Evolutionary conservation across 1,284 basidiomycete genomes (phyloP).

Genomic region (Malassezia brasiliensis): DNA sequence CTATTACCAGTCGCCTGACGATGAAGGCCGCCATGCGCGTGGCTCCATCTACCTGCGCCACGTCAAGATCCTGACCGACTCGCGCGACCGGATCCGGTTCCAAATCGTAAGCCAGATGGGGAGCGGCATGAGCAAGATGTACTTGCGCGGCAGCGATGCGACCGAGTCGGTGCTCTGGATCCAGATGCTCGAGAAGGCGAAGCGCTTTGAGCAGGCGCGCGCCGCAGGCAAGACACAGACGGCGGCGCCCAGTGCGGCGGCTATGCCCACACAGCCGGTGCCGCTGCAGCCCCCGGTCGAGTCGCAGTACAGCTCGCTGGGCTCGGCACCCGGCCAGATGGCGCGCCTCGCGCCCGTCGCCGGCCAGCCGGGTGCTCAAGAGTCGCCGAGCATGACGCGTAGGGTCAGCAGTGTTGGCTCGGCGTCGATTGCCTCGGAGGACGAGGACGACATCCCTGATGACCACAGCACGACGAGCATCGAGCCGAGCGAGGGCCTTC

Average conservation of each 20-base stretch:
- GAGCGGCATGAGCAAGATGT: conserved; percentile 64
- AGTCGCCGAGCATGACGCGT: neutral
- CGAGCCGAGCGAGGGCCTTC: conserved; percentile 54
- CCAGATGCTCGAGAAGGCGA: conserved; percentile 40
- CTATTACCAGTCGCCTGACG: conserved; percentile 78
- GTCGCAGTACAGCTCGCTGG: neutral
- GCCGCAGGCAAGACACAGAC: neutral
- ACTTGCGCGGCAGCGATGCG: conserved; percentile 68
- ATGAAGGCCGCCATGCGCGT: conserved; percentile 74
- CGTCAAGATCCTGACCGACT: conserved; percentile 52
- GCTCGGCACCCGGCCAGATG: neutral
- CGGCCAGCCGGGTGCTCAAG: neutral
- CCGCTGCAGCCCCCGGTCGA: neutral
- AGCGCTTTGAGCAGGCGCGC: conserved; percentile 26
- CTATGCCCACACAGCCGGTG: neutral
- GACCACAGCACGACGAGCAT: conserved; percentile 33
- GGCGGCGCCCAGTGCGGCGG: neutral
- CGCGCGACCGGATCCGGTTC: conserved; percentile 62
- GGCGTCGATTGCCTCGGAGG: neutral
- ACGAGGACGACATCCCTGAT: neutral
- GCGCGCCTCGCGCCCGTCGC: neutral
- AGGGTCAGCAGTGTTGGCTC: too few species aligned
- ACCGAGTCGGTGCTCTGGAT: conserved; percentile 44
- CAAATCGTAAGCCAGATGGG: conserved; percentile 60
- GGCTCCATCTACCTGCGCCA: conserved; percentile 82